Conservation (phyloP, 2,329 filamentous ascomycete species). For the Diaporthe ilicicola region DNA sequence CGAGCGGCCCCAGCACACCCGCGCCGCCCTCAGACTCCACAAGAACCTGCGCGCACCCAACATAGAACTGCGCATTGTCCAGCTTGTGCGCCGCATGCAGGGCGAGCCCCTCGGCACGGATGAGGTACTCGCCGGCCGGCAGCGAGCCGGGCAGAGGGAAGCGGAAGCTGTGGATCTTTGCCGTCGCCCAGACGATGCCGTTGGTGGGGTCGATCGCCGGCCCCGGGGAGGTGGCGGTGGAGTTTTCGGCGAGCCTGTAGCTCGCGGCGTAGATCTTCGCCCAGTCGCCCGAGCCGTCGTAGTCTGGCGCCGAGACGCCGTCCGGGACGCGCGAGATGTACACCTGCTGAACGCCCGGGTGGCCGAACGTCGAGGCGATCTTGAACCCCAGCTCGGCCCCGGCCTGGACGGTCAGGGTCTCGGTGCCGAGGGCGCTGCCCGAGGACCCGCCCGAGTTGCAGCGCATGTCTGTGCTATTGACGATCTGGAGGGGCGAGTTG, state of each 20-base stretch:
- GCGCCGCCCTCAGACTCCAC: neutral
- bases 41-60: neutral
- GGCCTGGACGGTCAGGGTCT: neutral
- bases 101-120: neutral
- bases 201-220: neutral
- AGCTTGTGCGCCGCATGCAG: neutral
- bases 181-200: neutral
- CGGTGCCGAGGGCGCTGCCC: neutral
- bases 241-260: neutral
- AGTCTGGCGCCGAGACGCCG: neutral
- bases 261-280: neutral
- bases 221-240: neutral
- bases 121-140: neutral
- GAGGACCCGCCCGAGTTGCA: neutral
- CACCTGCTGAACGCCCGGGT: neutral
- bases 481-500: neutral
- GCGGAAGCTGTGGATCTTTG: neutral
- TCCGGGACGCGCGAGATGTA: neutral
- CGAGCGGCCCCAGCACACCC: neutral
- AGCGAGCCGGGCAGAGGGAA: neutral
- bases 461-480: conserved; percentile 3
- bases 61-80: neutral
- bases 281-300: neutral
- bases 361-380: neutral
- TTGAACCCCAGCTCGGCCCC: neutral